phyloP scores from a whole-genome alignment of 306 rosid genomes.

The Pyrus communis region DNA sequence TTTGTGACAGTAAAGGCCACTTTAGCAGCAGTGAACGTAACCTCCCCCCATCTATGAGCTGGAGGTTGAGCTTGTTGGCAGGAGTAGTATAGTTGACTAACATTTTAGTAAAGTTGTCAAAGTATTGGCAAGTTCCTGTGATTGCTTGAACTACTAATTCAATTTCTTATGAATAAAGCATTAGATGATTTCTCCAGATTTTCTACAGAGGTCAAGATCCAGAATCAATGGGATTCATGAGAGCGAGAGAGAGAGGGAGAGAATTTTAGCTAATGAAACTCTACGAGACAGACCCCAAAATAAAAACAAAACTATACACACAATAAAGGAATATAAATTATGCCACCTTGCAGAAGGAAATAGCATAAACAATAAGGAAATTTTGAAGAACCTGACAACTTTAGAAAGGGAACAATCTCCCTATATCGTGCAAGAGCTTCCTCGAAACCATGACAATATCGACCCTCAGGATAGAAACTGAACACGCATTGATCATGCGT shows the following conservation, averaged over 20 bases:
- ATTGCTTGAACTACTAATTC: background rate
- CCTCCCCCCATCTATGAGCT: background rate
- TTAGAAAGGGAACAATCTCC: constrained; percentile 69
- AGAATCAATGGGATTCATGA: background rate
- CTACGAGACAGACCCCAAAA: background rate
- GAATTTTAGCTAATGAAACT: background rate
- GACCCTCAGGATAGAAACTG: constrained; percentile 48
- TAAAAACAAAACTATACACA: background rate
- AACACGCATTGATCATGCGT: constrained; percentile 69
- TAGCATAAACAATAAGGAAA: constrained; percentile 5
- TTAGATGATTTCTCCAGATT: too few species aligned
- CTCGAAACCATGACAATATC: constrained; percentile 71
- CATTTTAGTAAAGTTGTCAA: background rate
- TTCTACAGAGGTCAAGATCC: too few species aligned
- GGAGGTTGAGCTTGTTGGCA: background rate
- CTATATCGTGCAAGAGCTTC: constrained; percentile 75
- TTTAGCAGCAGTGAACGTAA: background rate
- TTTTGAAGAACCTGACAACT: constrained; percentile 59
- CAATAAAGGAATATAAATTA: background rate
- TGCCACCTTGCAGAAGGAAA: background rate
- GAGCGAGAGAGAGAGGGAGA: background rate
- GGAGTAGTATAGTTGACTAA: background rate
- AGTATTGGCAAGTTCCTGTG: background rate
- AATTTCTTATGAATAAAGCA: too few species aligned
- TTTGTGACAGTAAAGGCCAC: background rate